Base-by-base conservation (phyloP, 78 protist genomes). In the Dictyostelium firmibasis region DNA sequence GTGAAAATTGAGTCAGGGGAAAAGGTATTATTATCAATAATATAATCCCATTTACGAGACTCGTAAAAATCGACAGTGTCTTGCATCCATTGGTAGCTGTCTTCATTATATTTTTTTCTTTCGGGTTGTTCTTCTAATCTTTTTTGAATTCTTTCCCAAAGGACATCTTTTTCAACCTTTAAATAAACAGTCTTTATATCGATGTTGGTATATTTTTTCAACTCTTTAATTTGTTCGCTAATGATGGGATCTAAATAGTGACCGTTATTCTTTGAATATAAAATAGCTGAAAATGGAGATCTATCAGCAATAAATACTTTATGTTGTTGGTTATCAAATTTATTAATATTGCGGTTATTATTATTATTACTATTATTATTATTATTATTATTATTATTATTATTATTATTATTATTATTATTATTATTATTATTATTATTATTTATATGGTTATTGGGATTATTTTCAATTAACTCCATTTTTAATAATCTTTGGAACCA, bases 261-360 rank as follows among this genome's bases (percentile, higher is more conserved):
- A 67, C 91, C 96, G 25, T 92, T 72, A 29, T 57, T 82, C 16
- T 85, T 27, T 14, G 92, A 36, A 57, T 92, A 92, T 7, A 86
- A 53, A 23, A 92, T 75, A 4, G 96, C 96, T 2, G 96, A 92
- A 76, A 57, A 92, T 35, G 96, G 96, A 33, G 96, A 92, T 62
- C 96, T 47, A 62, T 92, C 96, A n/a, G 92, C 96, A 14, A 92
- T 85, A 72, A 36, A 85, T 2, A 92, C 38, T 60, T 64, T 81
- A 29, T 38, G 77, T 4, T 69, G 33, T 10, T 38, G 44, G 53
- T 57, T 74, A 64, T 31, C 41, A 70, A 70, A 70, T 31, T 70
- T 70, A 70, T 31, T 31, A 31, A 31, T 50, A 41, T 6, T 53
- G 74, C 23, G 7, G 33, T 25, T 64, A 25, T 25, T 64, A 25